Conservation (phyloP, 192 early-diverging fungal species). For the Chytriomyces confervae region DNA sequence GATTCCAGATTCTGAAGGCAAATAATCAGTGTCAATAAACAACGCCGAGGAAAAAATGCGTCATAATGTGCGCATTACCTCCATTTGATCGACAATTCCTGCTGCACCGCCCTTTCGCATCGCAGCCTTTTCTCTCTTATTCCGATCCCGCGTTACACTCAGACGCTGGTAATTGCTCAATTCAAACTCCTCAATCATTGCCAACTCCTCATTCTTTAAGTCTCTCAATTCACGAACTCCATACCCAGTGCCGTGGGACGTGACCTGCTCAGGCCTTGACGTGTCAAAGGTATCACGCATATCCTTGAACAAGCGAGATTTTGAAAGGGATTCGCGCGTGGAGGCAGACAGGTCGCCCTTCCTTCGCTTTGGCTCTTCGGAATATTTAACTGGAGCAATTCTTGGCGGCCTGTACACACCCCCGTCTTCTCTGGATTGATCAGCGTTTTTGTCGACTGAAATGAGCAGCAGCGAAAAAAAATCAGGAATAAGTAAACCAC, state of each 20-base stretch:
- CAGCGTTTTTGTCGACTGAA: slow-evolving; percentile 35
- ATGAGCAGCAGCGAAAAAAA: too few species aligned
- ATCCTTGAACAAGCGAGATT: slow-evolving; percentile 32
- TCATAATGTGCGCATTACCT: too few species aligned
- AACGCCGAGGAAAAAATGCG: too few species aligned
- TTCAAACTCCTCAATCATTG: slow-evolving; percentile 34
- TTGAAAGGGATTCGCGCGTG: slow-evolving; percentile 23
- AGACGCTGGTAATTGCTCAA: slow-evolving; percentile 23
- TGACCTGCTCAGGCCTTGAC: slow-evolving; percentile 34
- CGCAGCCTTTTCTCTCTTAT: slow-evolving; percentile 30
- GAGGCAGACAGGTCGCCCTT: not conserved
- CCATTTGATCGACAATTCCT: slow-evolving; percentile 24
- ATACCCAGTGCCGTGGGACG: slow-evolving; percentile 37
- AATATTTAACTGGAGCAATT: slow-evolving; percentile 83
- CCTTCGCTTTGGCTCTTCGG: slow-evolving; percentile 63
- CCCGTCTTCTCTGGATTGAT: slow-evolving; percentile 53
- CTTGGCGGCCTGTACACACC: slow-evolving; percentile 82
- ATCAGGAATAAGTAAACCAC: too few species aligned
- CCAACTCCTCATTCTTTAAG: slow-evolving; percentile 31
- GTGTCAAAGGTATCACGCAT: slow-evolving; percentile 32
- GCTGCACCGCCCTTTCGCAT: slow-evolving; percentile 24
- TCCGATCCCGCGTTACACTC: slow-evolving; percentile 24
- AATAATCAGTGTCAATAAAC: not conserved
- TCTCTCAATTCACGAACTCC: slow-evolving; percentile 26
- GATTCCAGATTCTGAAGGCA: slow-evolving; percentile 28